Percentiles rank a stretch among this genome's conserved stretches.
Evolutionary conservation across 164 flowering plant species (phyloP).

Genomic region (Protea cynaroides): DNA sequence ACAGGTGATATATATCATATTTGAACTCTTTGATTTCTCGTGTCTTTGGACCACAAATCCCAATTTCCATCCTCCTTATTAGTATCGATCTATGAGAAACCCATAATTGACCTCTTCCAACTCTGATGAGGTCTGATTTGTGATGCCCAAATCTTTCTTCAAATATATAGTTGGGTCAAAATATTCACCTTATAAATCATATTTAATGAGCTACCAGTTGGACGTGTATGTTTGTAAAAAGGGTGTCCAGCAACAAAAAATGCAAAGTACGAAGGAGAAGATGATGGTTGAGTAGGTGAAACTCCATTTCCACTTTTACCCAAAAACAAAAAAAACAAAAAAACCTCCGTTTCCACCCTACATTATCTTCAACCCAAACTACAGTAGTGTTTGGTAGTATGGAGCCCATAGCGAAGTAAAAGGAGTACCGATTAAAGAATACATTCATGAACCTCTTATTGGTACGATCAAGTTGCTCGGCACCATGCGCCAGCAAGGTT

Average conservation of each 20-base stretch:
- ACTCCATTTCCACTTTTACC: no score
- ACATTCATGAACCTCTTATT: slow-evolving; percentile 20
- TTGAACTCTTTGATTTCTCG: no score
- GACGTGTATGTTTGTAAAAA: slow-evolving; percentile 11
- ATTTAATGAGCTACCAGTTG: slow-evolving; percentile 18
- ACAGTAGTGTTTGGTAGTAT: slow-evolving; percentile 19
- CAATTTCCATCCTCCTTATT: no score
- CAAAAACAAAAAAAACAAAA: no score
- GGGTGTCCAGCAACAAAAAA: slow-evolving; percentile 16
- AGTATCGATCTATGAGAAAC: no score
- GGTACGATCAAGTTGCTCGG: slow-evolving; percentile 25
- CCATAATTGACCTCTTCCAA: no score
- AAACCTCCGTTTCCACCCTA: slow-evolving; percentile 29
- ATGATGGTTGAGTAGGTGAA: slow-evolving; percentile 7
- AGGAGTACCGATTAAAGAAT: slow-evolving; percentile 27
- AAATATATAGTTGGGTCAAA: no score
- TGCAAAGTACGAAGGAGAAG: slow-evolving; percentile 13
- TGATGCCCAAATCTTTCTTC: no score
- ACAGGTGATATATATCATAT: no score
- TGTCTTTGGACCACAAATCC: no score
- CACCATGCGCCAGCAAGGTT: slow-evolving; percentile 27
- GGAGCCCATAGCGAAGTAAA: slow-evolving; percentile 20
- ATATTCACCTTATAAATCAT: slow-evolving; percentile 13
- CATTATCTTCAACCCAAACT: slow-evolving; percentile 28
- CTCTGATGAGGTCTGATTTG: no score